These are phyloP conservation scores for Cucurbita moschata DNA, from an alignment of 306 rosid species.

Conservation along the genomic window DNA sequence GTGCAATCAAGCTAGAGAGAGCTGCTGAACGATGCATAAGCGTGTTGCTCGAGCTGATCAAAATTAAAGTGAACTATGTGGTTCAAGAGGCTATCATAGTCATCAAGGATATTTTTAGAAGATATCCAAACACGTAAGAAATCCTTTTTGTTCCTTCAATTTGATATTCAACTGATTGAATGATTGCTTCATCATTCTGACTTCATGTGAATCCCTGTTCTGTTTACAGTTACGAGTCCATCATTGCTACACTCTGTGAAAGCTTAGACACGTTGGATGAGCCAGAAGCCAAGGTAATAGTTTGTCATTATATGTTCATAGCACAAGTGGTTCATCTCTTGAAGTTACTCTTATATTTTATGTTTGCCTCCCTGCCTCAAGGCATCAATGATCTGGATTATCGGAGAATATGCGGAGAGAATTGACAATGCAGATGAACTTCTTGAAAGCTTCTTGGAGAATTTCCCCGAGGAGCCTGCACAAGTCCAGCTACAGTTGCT, in stretches of 20 bases:
- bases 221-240: constrained; percentile 74
- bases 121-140: constrained; percentile 96
- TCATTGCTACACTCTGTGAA: constrained; percentile 96
- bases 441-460: constrained; percentile 96
- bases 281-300: constrained; percentile 93
- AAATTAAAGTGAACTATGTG: constrained; percentile 96
- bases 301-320: constrained; percentile 8
- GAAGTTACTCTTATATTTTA: background rate
- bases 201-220: constrained; percentile 9
- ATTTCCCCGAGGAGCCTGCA: constrained; percentile 92
- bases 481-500: constrained; percentile 93
- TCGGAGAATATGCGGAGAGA: constrained; percentile 98
- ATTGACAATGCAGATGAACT: constrained; percentile 99
- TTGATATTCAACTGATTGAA: background rate
- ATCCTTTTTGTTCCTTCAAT: background rate
- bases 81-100: constrained; percentile 99
- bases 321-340: background rate
- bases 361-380: constrained; percentile 7
- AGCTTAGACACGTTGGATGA: constrained; percentile 95
- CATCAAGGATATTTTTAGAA: constrained; percentile 96
- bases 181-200: constrained; percentile 6
- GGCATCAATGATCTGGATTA: constrained; percentile 99
- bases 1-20: constrained; percentile 96
- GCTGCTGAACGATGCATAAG: constrained; percentile 99
- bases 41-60: constrained; percentile 94